Base-by-base conservation (phyloP, 192 early-diverging fungal species). In the Gryganskiella cystojenkinii region DNA sequence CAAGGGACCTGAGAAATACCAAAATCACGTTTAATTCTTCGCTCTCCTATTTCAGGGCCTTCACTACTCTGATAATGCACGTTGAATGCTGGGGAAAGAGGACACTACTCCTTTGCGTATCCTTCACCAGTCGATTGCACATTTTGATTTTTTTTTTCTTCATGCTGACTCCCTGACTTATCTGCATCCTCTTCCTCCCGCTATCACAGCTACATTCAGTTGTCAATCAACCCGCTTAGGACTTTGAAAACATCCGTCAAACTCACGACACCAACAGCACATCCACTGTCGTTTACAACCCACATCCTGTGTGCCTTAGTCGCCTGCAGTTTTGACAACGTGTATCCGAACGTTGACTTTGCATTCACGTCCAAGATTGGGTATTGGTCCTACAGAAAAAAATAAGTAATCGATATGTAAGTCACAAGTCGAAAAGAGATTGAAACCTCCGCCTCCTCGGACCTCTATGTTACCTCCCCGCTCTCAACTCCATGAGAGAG, bases 231-330 rank as follows among this genome's bases (percentile, higher is more conserved):
- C 3, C 17, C 43, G 30, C 61, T 69, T 24, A 93, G 64, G 37
- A 91, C 69, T n/a, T 86, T 81, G 71, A 93, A 82, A 9, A 94
- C 81, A 74, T 95, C 94, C 15, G 94, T 95, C 28, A 95, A 72
- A 37, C 91, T 92, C 19, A 95, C 90, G 13, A 95, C 87, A 20
- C 92, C 91, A 15, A 84, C 75, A 9, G 85, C 81, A 20, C 70
- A 56, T 9, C 83, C 85, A 42, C 47, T 49, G 19, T 88, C 85
- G 46, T 88, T 83, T 17, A 82, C 84, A 3, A 94, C 89, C 93
- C 93, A 96, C 7, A 96, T 74, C 22, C 94, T 90, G 55, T 96
- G 94, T 0, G 92, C 91, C 24, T 85, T 86, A 10, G 94, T 96
- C 14, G 94, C 93, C 35, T 90, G 83, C 61, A 96, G 80, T 70